Conservation (phyloP, 2,329 filamentous ascomycete species). For the Fusarium kyushuense region DNA sequence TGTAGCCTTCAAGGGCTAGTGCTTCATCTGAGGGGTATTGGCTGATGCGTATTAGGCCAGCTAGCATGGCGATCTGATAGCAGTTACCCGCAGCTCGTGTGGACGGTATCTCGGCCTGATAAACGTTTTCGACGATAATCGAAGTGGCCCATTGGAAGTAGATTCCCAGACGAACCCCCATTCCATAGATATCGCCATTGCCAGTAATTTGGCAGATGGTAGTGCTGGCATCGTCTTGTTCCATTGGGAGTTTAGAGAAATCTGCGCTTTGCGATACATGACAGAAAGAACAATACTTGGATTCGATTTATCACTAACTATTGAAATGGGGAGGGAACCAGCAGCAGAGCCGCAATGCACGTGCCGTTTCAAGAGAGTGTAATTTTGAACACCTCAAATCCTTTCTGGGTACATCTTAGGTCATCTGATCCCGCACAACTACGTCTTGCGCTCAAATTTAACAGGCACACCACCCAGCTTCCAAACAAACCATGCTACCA, state of each 20-base stretch:
- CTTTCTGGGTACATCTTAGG: too few species aligned
- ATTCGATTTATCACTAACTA: too few species aligned
- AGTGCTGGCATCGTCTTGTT: too few species aligned
- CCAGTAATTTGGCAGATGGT: too few species aligned
- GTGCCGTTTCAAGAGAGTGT: too few species aligned
- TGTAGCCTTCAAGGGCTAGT: neutral
- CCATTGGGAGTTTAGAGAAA: too few species aligned
- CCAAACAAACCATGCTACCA: neutral
- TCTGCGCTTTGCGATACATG: too few species aligned
- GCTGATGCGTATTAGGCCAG: neutral
- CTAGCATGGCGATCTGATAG: slow-evolving; percentile 1
- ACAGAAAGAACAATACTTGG: too few species aligned
- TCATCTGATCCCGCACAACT: too few species aligned
- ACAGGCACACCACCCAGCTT: neutral
- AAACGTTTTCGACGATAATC: neutral
- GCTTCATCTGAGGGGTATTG: slow-evolving; percentile 1
- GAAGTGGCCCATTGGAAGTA: neutral
- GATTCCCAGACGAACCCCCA: neutral
- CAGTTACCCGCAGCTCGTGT: neutral
- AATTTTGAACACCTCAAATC: too few species aligned
- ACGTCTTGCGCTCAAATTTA: neutral
- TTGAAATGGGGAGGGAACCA: too few species aligned
- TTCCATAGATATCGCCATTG: neutral
- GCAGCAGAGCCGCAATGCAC: too few species aligned
- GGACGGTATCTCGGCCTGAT: neutral